A percentile compares a stretch with the other conserved stretches of the same genome.
Evolutionary conservation across 2,329 filamentous ascomycete species (phyloP).

Genomic region (Fusarium sp.): DNA sequence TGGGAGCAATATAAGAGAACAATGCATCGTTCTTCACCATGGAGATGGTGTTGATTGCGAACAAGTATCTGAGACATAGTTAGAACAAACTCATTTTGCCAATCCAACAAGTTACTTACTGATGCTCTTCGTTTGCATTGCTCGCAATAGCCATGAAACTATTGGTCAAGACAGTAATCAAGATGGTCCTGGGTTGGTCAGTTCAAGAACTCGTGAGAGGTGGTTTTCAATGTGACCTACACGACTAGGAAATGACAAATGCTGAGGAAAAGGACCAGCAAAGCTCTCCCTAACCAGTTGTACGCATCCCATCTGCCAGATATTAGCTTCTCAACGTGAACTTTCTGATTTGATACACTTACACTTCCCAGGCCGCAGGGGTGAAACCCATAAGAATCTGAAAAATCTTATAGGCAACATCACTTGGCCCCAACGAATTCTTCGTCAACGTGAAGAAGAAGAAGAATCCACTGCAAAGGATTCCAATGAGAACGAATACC

Average conservation of each 20-base stretch:
- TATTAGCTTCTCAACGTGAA: slow-evolving; percentile 24
- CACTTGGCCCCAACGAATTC: slow-evolving; percentile 73
- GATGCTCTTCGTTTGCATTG: slow-evolving; percentile 92
- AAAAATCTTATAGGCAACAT: slow-evolving; percentile 90
- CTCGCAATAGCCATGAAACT: slow-evolving; percentile 96
- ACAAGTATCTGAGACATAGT: slow-evolving; percentile 71
- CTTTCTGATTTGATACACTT: slow-evolving; percentile 45
- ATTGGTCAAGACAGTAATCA: slow-evolving; percentile 96
- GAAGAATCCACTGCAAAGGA: slow-evolving; percentile 93
- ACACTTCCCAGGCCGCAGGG: slow-evolving; percentile 92
- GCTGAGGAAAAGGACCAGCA: slow-evolving; percentile 86
- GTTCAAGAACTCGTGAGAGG: background rate
- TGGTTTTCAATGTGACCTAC: slow-evolving; percentile 53
- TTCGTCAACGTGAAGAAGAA: slow-evolving; percentile 90
- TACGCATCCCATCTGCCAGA: slow-evolving; percentile 72
- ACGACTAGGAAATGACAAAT: slow-evolving; percentile 96
- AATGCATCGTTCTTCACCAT: slow-evolving; percentile 98
- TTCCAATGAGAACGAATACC: slow-evolving; percentile 83
- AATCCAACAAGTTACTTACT: slow-evolving; percentile 55
- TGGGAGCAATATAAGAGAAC: slow-evolving; percentile 92
- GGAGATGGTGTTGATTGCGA: slow-evolving; percentile 95
- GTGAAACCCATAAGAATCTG: slow-evolving; percentile 97
- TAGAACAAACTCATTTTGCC: background rate
- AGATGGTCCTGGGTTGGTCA: slow-evolving; percentile 70
- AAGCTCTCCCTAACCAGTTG: slow-evolving; percentile 78